Evolutionary conservation across 352 stramenopile species (phyloP), one percentile per base, ranked within the genome.

Genomic region (Phytophthora tentaculata): DNA sequence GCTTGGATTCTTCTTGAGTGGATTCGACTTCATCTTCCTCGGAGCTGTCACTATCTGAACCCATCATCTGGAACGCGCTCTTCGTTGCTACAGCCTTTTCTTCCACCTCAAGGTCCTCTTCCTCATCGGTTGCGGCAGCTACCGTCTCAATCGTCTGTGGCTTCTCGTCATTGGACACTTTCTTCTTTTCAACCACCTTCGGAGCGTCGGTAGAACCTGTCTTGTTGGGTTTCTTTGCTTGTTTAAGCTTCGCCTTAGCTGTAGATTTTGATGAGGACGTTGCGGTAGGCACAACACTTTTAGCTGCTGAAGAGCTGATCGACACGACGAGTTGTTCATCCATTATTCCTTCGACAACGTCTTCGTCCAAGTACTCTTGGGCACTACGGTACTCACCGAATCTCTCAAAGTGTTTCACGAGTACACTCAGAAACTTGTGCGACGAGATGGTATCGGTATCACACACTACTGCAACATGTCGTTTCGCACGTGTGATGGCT

Each of bases 401-500:
- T 48, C 91, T 74, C 77, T 99, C 95, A 62, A 99, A 97, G 77
- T 98, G 97, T 43, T 91, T 72, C 2, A 94, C 77, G 49, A 99
- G 64, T 3, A 76, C 80, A 50, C 84, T 86, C 20, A 99, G 79
- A 66, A 99, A 99, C 17, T 79, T 71, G 75, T 98, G 90, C 50
- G 84, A 69, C 2, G 78, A 84, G 56, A 98, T 97, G 23, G 96
- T 99, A 37, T 98, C 94, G 4, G 83, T 91, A 75, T 99, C 97
- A 60, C 96, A 97, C 20, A 99, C 83, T 1, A 99, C 64, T 17
- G 85, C 88, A n/a, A 98, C 85, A 71, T 99, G 97, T 20, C 97
- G 86, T 74, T 98, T 98, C 1, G 97, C 97, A 23, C 97, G 78
- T 20, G 97, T 99, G 10, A 99, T 88, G 12, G 97, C 97, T 20